Evolutionary conservation across 306 rosid species (phyloP), one percentile per base, ranked within the genome.

Genomic region (Prunus mira): DNA sequence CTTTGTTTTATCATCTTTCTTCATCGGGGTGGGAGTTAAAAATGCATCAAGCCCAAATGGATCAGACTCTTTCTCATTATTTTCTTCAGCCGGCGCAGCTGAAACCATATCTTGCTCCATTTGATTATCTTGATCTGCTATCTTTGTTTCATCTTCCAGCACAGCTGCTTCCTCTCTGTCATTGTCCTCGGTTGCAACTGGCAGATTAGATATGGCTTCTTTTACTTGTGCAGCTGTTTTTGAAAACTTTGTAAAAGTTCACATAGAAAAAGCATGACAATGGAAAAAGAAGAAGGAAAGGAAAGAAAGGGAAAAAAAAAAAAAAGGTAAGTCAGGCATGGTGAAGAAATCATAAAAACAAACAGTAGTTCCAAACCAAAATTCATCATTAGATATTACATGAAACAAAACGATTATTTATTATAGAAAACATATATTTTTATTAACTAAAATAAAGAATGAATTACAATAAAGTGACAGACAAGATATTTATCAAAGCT

Each of bases 41-140:
- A 95, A 78, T 69, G 93, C 91, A 74, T 95, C 96, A 49, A 95
- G 97, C 80, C 99, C 99, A 80, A 95, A 95, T 0, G 97, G 99
- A 69, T 95, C 99, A 27, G 86, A 85, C 75, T 84, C 91, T 81
- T 82, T 78, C 65, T 71, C 84, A 18, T 65, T 70, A 56, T 79
- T 79, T 62, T 87, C 81, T 57, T 86, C 80, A 27, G 76, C 82
- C 1, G 82, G 80, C 24, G 75, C 68, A 78, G 41, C 79, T 5
- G 74, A 30, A 47, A 76, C 52, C 12, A 27, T 30, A 8, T 76
- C 78, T 49, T 51, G 78, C 68, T 80, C 64, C 41, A 46, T 74
- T 80, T 74, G 75, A 72, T 76, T 73, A 77, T 73, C 79, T 80
- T 78, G 87, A 64, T 87, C 82, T 64, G 58, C 74, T 49, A 18